Evolutionary conservation across 208 protist species (phyloP), one percentile per base, ranked within the genome.

Genomic region (Polymyxa betae): DNA sequence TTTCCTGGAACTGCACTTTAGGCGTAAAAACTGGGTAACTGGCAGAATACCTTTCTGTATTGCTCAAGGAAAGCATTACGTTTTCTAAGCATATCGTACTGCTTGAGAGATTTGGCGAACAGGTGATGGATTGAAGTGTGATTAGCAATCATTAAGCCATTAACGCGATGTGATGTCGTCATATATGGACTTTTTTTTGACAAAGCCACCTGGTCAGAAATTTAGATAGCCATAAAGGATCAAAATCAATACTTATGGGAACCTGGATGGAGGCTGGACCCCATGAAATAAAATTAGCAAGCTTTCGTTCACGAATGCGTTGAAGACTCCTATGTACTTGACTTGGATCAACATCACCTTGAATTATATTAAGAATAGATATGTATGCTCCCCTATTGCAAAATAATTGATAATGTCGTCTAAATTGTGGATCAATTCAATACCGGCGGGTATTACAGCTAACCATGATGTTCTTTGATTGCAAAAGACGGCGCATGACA

Each of bases 381-480:
- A 99, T 96, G 92, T 99, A 99, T 91, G 96, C 98, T 40, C 98
- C 98, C 41, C 77, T 41, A 87, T n/a, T n/a, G 43, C 16, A 89
- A 72, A 10, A 38, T 38, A 38, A 38, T 38, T 20, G n/a, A n/a
- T n/a, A n/a, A 24, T 24, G 54, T 29, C 24, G 54, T 29, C 54
- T 24, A n/a, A n/a, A n/a, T n/a, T n/a, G n/a, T n/a, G n/a, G n/a
- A 38, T 41, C 35, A 45, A 0, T 5, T 32, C 35, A 12, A 89
- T 45, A 44, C 68, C 93, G 93, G 32, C 92, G 77, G 0, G 91
- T 91, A 0, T 66, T 52, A 45, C 89, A 88, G 32, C 90, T 92
- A 43, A 98, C 97, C 97, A 99, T 98, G 93, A 98, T 98, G 93
- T 99, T 99, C 93, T 99, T 99, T 38, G 98, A 97, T 95, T 99